Percentiles rank a stretch among this genome's conserved stretches.
Conservation (phyloP, 352 stramenopile species). For the Phytophthora palmivora region DNA sequence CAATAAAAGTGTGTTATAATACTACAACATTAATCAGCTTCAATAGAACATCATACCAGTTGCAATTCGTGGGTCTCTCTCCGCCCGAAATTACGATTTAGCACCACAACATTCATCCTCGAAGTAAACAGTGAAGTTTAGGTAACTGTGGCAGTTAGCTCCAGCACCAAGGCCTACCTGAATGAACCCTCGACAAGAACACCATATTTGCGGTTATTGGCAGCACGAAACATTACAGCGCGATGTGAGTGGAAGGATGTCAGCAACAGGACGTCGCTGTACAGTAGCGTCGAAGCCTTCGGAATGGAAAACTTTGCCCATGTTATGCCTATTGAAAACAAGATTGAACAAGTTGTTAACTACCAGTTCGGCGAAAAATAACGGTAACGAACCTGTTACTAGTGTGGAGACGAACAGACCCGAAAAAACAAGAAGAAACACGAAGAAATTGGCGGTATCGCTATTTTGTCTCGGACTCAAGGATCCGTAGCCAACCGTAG, state of each 20-base stretch:
- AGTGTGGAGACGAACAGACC: constrained; percentile 54
- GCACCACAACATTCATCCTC: constrained; percentile 60
- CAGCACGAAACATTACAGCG: constrained; percentile 65
- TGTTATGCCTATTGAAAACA: constrained; percentile 42
- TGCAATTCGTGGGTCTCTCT: constrained; percentile 62
- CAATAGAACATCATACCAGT: constrained; percentile 29
- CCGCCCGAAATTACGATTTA: constrained; percentile 51
- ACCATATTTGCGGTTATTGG: constrained; percentile 62
- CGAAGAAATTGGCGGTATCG: constrained; percentile 67
- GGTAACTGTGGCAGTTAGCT: not conserved
- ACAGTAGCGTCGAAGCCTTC: constrained; percentile 53
- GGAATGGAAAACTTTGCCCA: constrained; percentile 77
- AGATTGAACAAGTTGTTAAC: not conserved
- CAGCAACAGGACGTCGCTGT: constrained; percentile 57
- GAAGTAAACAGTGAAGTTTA: not conserved
- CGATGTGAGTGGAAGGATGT: constrained; percentile 59
- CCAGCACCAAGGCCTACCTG: constrained; percentile 37
- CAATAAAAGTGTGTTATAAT: not conserved
- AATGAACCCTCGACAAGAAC: constrained; percentile 66
- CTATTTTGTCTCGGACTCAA: constrained; percentile 54
- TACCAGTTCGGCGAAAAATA: not conserved
- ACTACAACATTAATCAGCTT: not conserved
- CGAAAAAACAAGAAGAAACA: constrained; percentile 54
- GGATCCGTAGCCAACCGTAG: constrained; percentile 58
- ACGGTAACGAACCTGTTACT: constrained; percentile 46